Conservation (phyloP, 257 asterid genomes). For the Scutellaria baicalensis region DNA sequence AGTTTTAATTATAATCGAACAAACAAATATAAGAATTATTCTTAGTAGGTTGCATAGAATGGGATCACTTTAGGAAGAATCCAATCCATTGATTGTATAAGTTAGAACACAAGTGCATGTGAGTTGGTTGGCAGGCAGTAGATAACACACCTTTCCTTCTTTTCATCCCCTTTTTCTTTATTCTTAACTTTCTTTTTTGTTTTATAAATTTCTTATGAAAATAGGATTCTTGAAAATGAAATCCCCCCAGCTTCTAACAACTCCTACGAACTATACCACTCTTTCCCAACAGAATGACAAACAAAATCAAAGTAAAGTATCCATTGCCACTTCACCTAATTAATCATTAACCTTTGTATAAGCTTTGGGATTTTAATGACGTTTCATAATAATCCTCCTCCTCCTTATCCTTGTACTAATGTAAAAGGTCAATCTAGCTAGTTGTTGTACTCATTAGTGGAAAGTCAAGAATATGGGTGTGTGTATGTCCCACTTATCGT, state of each 20-base stretch:
- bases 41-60: too few species aligned
- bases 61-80: too few species aligned
- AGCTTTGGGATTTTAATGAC: neutral
- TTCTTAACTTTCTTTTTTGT: neutral
- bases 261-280: slow-evolving; percentile 21
- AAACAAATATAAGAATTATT: too few species aligned
- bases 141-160: neutral
- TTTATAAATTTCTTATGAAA: neutral
- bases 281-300: slow-evolving; percentile 29
- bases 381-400: neutral
- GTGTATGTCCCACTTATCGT: slow-evolving; percentile 16
- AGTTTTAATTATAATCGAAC: too few species aligned
- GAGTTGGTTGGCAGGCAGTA: neutral
- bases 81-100: too few species aligned
- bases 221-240: slow-evolving; percentile 20
- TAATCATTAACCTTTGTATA: neutral
- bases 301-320: neutral
- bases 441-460: slow-evolving; percentile 13
- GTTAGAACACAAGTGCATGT: neutral
- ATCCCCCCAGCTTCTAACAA: slow-evolving; percentile 15
- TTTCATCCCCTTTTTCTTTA: neutral
- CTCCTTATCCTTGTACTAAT: slow-evolving; percentile 15
- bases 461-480: neutral
- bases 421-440: slow-evolving; percentile 17
- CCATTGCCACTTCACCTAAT: slow-evolving; percentile 11